Conservation (phyloP, 106 monocot species). For the Posidonia australis region DNA sequence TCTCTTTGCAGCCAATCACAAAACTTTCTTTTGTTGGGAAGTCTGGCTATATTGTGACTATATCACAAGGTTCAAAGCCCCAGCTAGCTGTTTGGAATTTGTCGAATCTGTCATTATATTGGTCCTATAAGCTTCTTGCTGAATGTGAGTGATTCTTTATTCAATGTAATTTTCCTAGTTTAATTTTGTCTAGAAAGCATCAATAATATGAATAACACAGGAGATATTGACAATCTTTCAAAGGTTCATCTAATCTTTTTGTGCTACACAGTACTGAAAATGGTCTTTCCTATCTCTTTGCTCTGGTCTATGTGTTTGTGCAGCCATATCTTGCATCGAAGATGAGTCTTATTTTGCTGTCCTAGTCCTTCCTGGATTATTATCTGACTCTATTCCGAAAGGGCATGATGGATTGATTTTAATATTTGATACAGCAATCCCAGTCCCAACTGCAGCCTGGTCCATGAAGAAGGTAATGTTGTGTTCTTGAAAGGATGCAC, state of each 20-base stretch:
- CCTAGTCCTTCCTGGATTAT: conserved; percentile 25
- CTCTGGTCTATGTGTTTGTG: conserved; percentile 11
- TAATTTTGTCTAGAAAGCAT: too few relatives aligned
- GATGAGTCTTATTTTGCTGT: conserved; percentile 70
- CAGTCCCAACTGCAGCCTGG: conserved; percentile 52
- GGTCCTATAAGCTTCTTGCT: conserved; percentile 73
- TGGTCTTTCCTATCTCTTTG: background rate
- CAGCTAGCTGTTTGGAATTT: conserved; percentile 70
- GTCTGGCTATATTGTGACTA: conserved; percentile 57
- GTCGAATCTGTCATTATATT: conserved; percentile 50
- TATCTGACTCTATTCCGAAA: conserved; percentile 1
- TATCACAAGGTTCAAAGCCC: conserved; percentile 43
- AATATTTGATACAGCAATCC: conserved; percentile 53
- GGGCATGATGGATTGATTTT: conserved; percentile 60
- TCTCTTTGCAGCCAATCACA: conserved; percentile 54
- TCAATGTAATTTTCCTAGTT: background rate
- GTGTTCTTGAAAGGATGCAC: background rate
- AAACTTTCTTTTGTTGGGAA: conserved; percentile 56
- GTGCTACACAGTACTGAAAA: too few relatives aligned
- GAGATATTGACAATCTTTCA: too few relatives aligned
- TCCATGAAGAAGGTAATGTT: conserved; percentile 62
- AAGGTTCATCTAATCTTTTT: too few relatives aligned
- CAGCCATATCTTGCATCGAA: conserved; percentile 44
- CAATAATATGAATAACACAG: too few relatives aligned
- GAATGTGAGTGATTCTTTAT: conserved; percentile 42